Percentiles rank a stretch among this genome's conserved stretches.
These are phyloP conservation scores for Candida namnaoensis DNA, from an alignment of 805 yeast species.

Conservation along the genomic window DNA sequence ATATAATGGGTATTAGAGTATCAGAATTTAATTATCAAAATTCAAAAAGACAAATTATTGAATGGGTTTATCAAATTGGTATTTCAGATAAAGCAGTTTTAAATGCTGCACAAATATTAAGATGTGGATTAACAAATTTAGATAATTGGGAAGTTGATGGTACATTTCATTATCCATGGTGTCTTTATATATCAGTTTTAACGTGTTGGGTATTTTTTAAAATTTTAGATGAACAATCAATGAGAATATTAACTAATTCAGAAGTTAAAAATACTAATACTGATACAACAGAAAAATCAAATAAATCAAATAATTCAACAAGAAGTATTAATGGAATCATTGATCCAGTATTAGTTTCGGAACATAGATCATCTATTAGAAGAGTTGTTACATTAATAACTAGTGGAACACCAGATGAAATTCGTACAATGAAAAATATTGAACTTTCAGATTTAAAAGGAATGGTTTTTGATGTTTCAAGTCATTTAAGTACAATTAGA, in stretches of 20 bases:
- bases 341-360: not conserved
- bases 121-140: conserved; percentile 7
- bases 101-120: conserved; percentile 9
- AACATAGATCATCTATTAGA: not conserved
- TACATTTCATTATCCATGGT: conserved; percentile 11
- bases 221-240: not conserved
- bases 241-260: no score
- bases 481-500: not conserved
- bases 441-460: not conserved
- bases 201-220: conserved; percentile 8
- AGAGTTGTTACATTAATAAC: not conserved
- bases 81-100: conserved; percentile 6
- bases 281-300: not conserved
- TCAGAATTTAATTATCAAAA: not conserved
- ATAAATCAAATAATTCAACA: not conserved
- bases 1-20: not conserved
- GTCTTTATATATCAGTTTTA: conserved; percentile 8
- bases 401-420: not conserved
- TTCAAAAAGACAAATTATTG: not conserved
- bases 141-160: conserved; percentile 13
- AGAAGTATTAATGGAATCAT: not conserved
- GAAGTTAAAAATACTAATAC: not conserved
- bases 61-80: not conserved
- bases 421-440: not conserved
- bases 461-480: not conserved